These are phyloP conservation scores for Kwoniella mangroviensis DNA, from an alignment of 768 basidiomycete genomes.

Conservation along the genomic window DNA sequence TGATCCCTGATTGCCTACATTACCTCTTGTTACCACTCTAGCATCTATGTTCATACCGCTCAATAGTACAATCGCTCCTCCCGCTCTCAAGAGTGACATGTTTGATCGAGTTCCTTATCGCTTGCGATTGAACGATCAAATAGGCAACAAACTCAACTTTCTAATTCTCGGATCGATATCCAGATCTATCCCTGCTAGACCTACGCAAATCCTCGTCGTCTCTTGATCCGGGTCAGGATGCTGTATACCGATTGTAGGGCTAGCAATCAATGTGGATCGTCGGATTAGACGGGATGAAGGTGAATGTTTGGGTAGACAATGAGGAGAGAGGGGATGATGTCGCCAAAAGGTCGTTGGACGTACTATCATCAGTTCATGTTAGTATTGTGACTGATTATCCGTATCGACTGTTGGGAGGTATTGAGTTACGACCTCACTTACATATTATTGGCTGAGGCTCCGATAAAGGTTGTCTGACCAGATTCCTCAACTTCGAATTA, in stretches of 20 bases:
- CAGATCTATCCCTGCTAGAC: constrained; percentile 22
- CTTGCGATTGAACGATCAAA: neutral
- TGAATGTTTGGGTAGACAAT: constrained; percentile 20
- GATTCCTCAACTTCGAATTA: constrained; percentile 4
- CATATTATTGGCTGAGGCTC: constrained; percentile 17
- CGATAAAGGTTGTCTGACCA: constrained; percentile 6
- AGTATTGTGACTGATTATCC: no score
- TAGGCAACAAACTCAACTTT: constrained; percentile 9
- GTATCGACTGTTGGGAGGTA: neutral
- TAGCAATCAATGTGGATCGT: constrained; percentile 23
- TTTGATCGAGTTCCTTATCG: neutral
- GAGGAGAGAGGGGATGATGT: constrained; percentile 26
- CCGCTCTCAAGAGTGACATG: neutral
- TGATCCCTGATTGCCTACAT: constrained; percentile 12
- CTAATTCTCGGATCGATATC: constrained; percentile 14
- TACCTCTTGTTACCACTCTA: constrained; percentile 8
- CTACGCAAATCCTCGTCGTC: constrained; percentile 23
- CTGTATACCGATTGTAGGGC: constrained; percentile 18
- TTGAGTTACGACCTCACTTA: neutral
- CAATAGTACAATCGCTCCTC: neutral
- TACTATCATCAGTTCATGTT: neutral
- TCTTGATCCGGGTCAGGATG: constrained; percentile 30
- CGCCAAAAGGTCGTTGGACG: constrained; percentile 31
- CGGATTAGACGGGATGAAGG: constrained; percentile 23
- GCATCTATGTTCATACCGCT: neutral